Evolutionary conservation across 345 rosid species (phyloP).

Genomic region (Eutrema yunnanense): DNA sequence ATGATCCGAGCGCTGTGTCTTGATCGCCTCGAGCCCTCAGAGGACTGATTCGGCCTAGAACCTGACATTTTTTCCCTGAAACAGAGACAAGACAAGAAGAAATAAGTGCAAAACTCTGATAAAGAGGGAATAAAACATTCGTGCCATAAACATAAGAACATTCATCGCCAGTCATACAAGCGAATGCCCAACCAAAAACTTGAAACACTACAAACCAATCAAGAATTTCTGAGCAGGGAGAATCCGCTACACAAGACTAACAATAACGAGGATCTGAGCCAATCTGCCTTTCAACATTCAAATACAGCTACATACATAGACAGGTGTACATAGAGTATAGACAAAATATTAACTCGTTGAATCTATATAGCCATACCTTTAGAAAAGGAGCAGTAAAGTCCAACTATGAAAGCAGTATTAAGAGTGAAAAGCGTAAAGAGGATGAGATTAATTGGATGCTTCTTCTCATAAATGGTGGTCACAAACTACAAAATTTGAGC

Average conservation of each 20-base stretch:
- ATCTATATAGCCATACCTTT: conserved; percentile 1
- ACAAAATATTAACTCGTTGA: background rate
- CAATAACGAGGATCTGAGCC: conserved; percentile 6
- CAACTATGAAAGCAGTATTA: background rate
- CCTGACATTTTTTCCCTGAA: conserved; percentile 57
- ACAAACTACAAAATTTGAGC: conserved; percentile 5
- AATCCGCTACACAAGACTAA: background rate
- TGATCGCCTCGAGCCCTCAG: conserved; percentile 63
- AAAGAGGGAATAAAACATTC: background rate
- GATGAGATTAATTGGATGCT: background rate
- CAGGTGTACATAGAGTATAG: no score
- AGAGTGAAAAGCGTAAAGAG: background rate
- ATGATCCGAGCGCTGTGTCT: conserved; percentile 77
- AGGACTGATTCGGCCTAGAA: conserved; percentile 72
- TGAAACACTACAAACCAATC: background rate
- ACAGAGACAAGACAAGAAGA: conserved; percentile 8
- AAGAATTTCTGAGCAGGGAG: background rate
- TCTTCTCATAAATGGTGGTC: conserved; percentile 10
- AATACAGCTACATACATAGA: background rate
- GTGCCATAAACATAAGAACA: background rate
- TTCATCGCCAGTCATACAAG: background rate
- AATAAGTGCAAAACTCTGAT: background rate
- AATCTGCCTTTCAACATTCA: conserved; percentile 9
- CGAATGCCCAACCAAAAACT: background rate
- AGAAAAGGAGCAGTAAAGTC: conserved; percentile 3